Evolutionary conservation across 495 filamentous ascomycete genomes (phyloP), one percentile per base, ranked within the genome.

Genomic region (Penicillium crystallinum): DNA sequence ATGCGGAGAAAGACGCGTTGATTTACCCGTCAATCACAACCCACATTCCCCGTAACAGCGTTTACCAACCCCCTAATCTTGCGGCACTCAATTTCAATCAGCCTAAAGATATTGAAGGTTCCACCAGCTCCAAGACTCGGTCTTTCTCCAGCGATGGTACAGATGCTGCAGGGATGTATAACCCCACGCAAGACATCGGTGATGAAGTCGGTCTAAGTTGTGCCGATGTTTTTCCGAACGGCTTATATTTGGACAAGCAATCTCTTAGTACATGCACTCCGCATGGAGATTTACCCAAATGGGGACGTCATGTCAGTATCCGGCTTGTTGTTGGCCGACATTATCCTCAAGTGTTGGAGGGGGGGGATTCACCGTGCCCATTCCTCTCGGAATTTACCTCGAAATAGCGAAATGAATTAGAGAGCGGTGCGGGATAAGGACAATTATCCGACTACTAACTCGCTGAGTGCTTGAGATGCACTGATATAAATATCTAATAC

Each of bases 1-100:
- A n/a, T n/a, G 55, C 49, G 56, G 56, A 52, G 49, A 41, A 51
- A 55, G 43, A 29, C 34, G 14, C 22, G 31, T 25, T 5, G 49
- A 46, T 48, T 62, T 56, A 43, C 53, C 59, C 59, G 37, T 59
- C 59, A 62, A 59, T 59, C 59, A 54, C 6, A 52, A 30, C n/a
- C n/a, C n/a, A 34, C 45, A 37, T 50, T 40, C 29, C 41, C 17
- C 7, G 15, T 33, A 22, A 27, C 23, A 30, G 15, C 31, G 19
- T 30, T 22, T 23, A 36, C 2, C 36, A 19, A n/a, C n/a, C n/a
- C 4, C 15, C 25, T 34, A 29, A 18, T 30, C 54, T 15, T 39
- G 23, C 23, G 29, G 36, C 22, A 8, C 38, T 11, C 15, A 14
- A 8, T 42, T 30, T 31, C 21, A 41, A 31, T 31, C 25, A 49